Base-by-base conservation (phyloP, 495 filamentous ascomycete genomes). In the Extremus antarcticus region DNA sequence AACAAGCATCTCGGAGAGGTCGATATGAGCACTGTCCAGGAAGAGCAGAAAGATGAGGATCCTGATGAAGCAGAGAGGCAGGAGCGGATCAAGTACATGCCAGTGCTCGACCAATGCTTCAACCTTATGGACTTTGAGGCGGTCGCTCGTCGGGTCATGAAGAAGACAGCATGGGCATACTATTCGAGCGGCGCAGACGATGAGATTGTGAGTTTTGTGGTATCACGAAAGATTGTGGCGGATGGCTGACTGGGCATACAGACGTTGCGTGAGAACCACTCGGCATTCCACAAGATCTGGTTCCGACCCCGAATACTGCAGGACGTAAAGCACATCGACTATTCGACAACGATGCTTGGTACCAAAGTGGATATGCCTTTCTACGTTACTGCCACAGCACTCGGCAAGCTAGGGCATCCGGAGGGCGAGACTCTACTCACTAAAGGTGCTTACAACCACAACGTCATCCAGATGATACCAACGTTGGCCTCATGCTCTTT, bases 401-500 rank as follows among this genome's bases (percentile, higher is more conserved):
- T 95, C 10, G 90, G 90, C 56, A 96, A 96, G 70, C 80, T 96
- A 0, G 90, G 90, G 24, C 77, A 95, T 67, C 82, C 81, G 0
- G 90, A 95, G 68, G 90, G 90, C 61, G 90, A 96, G 65, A 88
- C 94, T 0, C 74, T 94, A n/a, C 77, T 96, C 20, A 96, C 90
- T 3, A 76, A 79, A 43, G 87, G 88, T 10, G 87, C 94, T 0
- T 77, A 78, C 66, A 83, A 82, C 62, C 92, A 98, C 73, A 79
- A 90, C 65, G 85, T 95, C 23, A 73, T 94, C 51, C 90, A 96
- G 70, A 95, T 95, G 90, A 97, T 98, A 53, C 92, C 92, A 1
- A 98, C 92, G 7, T 77, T 98, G n/a, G 94, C 94, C 9, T 95
- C 88, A 19, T 97, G 94, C 72, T 88, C 88, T 17, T 97, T 98